These are phyloP conservation scores for Haplosporangium sp. DNA, from an alignment of 371 early-diverging fungal genomes.

Conservation along the genomic window DNA sequence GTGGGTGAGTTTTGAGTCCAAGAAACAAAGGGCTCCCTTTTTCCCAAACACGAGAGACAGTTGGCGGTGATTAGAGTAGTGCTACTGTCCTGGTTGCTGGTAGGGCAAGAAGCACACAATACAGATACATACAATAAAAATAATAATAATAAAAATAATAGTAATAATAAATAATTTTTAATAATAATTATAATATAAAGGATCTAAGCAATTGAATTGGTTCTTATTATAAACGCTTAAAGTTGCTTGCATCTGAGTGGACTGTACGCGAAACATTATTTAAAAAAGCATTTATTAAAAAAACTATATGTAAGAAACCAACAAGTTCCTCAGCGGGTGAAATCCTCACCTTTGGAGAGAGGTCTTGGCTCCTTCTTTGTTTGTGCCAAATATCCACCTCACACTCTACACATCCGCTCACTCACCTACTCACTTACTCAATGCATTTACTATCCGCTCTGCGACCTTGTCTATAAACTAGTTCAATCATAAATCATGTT, in stretches of 20 bases:
- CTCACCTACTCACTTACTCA: not conserved
- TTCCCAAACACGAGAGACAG: not conserved
- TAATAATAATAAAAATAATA: too few relatives aligned
- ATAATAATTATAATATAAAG: not conserved
- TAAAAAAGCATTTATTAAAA: not conserved
- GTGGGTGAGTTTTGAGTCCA: not conserved
- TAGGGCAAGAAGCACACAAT: not conserved
- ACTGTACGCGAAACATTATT: constrained; percentile 8
- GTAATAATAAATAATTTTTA: too few relatives aligned
- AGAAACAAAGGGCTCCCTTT: not conserved
- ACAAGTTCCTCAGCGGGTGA: not conserved
- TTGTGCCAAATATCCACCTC: not conserved
- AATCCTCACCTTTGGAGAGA: not conserved
- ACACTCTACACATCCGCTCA: not conserved
- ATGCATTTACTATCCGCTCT: not conserved
- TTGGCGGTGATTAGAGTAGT: not conserved
- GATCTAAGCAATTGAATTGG: not conserved
- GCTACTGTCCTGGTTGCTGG: not conserved
- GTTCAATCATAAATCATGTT: not conserved
- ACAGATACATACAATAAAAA: not conserved
- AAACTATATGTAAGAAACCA: constrained; percentile 3
- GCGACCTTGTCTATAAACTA: too few relatives aligned
- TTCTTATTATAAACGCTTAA: constrained; percentile 1
- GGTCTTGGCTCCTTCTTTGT: not conserved
- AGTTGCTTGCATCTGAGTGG: constrained; percentile 2